Evolutionary conservation across 305 asterid species (phyloP), one percentile per base, ranked within the genome.

Genomic region (Solanum hybrid): DNA sequence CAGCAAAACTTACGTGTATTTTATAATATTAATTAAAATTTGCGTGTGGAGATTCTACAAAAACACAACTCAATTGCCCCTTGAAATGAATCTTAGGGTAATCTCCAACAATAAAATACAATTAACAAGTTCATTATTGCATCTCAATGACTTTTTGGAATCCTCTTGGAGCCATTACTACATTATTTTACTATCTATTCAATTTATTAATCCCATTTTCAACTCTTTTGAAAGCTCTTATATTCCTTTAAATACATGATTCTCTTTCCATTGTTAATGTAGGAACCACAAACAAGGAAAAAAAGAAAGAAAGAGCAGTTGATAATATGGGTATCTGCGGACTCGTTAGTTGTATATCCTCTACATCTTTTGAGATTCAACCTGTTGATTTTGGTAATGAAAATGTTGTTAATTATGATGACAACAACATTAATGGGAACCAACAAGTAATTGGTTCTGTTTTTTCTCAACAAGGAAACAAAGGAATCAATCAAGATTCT

Each of bases 31-130:
- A 84, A 45, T 57, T 57, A 17, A 24, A 29, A 14, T 84, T 51
- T 84, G 75, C 73, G 75, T 84, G 88, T 45, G 88, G 88, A 84
- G 82, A 92, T 90, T 93, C 92, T 86, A 94, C 95, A 57, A 8
- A 79, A 86, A 27, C 78, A 90, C 95, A 93, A 93, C 86, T 93
- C 72, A 88, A 92, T 68, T 93, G 97, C 94, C 99, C 93, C 92
- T 95, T 97, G 93, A 94, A 94, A 89, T 97, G 98, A 95, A 95
- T 94, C 98, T 95, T 91, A 96, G 91, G 97, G 91, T 94, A 94
- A 78, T 92, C 88, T 91, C 45, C 7, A 91, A 89, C 90, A 92
- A 90, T 27, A 72, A 85, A 45, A 89, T 89, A 93, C 68, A 87
- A 88, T 87, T 90, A 89, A 90, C 86, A 90, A 61, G 75, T 89